phyloP scores from a whole-genome alignment of 192 early-diverging fungal species.

The Mortierella claussenii region DNA sequence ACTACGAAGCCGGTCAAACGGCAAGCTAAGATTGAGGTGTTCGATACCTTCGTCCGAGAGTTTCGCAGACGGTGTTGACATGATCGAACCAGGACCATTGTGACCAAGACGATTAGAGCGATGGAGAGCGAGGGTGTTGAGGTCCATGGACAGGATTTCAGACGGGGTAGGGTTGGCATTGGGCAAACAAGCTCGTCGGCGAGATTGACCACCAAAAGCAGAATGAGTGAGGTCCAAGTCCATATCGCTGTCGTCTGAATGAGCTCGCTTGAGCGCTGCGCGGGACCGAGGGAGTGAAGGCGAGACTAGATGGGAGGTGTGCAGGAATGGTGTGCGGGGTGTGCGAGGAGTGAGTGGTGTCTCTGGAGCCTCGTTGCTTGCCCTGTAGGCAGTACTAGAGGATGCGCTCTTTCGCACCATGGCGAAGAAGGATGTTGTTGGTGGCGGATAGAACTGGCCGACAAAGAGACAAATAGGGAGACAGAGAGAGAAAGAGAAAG shows the following conservation, averaged over 20 bases:
- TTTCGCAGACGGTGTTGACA: conserved; percentile 16
- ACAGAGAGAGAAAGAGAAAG: too few relatives aligned
- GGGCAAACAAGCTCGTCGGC: too few relatives aligned
- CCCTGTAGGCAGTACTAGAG: conserved; percentile 10
- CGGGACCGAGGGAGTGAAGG: conserved; percentile 3
- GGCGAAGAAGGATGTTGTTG: too few relatives aligned
- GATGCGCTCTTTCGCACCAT: conserved; percentile 22
- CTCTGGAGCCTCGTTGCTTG: conserved; percentile 18
- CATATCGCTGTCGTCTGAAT: conserved; percentile 10
- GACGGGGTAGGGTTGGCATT: conserved; percentile 28
- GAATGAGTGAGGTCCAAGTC: conserved; percentile 1
- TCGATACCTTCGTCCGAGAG: conserved; percentile 19
- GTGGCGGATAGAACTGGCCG: too few relatives aligned
- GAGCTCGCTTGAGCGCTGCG: conserved; percentile 11
- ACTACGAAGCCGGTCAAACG: conserved; percentile 18
- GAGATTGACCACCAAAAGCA: too few relatives aligned
- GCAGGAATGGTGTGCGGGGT: conserved; percentile 23
- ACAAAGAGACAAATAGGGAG: too few relatives aligned
- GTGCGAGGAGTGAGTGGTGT: conserved; percentile 40
- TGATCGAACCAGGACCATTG: background rate
- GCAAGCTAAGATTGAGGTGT: conserved; percentile 9
- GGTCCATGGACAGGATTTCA: conserved; percentile 33
- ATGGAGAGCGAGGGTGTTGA: conserved; percentile 18
- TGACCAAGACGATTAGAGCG: too few relatives aligned
- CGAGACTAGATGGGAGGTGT: conserved; percentile 10